A percentile compares a stretch with the other conserved stretches of the same genome.
Evolutionary conservation across 1,284 basidiomycete species (phyloP).

Genomic region (Polyporus tsugae): DNA sequence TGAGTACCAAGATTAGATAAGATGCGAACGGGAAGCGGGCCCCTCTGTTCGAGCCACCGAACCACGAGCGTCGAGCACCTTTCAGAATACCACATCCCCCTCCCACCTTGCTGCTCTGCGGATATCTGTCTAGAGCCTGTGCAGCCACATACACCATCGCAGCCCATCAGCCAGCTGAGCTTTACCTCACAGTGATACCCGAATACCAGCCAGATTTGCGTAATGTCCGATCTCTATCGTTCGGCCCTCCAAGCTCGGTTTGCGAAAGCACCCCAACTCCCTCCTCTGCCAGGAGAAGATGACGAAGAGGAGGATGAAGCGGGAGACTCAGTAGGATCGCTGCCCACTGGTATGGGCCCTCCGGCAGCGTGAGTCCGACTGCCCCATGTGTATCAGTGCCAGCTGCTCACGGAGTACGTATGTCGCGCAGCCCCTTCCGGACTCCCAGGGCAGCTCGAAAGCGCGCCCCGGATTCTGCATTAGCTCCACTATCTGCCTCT

Average conservation of each 20-base stretch:
- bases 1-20: not conserved
- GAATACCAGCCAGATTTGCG: not conserved
- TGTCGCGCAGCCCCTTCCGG: slow-evolving; percentile 26
- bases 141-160: not conserved
- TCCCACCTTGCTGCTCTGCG: not conserved
- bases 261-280: slow-evolving; percentile 68
- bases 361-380: slow-evolving; percentile 61
- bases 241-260: slow-evolving; percentile 74
- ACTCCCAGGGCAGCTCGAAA: slow-evolving; percentile 36
- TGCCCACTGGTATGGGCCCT: slow-evolving; percentile 67
- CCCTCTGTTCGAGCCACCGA: not conserved
- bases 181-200: not conserved
- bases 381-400: not conserved
- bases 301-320: slow-evolving; percentile 69
- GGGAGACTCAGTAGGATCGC: slow-evolving; percentile 65
- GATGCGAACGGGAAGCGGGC: not conserved
- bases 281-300: slow-evolving; percentile 56
- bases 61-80: not conserved
- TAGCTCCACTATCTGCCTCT: slow-evolving; percentile 78
- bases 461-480: slow-evolving; percentile 60
- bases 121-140: not conserved
- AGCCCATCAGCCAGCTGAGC: not conserved
- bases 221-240: slow-evolving; percentile 75
- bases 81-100: not conserved
- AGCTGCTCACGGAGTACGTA: not conserved